Percentiles rank a stretch among this genome's conserved stretches.
These are phyloP conservation scores for Penicillium fuscoglaucum DNA, from an alignment of 2,329 filamentous ascomycete species.

Conservation along the genomic window DNA sequence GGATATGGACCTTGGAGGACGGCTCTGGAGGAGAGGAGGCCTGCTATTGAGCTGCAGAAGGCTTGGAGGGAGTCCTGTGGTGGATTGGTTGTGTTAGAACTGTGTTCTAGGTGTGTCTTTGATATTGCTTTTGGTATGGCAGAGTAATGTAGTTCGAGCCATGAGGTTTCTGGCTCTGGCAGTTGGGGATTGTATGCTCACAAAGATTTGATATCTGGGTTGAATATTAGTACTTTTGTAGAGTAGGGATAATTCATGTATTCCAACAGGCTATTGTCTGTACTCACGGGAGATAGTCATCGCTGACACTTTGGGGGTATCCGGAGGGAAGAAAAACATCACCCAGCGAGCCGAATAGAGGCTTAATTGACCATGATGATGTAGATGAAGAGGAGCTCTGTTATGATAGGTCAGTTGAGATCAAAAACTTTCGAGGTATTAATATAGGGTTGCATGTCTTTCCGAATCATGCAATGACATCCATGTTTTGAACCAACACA, in stretches of 20 bases:
- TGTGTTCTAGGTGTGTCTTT: not conserved
- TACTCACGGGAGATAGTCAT: conserved; percentile 73
- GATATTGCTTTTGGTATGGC: not conserved
- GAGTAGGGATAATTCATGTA: not conserved
- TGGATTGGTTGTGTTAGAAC: not conserved
- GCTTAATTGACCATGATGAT: conserved; percentile 27
- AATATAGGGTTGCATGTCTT: not conserved
- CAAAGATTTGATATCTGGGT: conserved; percentile 67
- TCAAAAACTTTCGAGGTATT: not conserved
- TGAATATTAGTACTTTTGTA: conserved; percentile 12
- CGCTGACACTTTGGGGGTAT: conserved; percentile 82
- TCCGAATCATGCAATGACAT: not conserved
- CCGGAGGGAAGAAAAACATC: conserved; percentile 82
- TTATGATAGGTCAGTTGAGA: conserved; percentile 2
- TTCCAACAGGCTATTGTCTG: not conserved
- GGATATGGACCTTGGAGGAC: conserved; percentile 65
- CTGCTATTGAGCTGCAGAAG: conserved; percentile 45
- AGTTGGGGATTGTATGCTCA: conserved; percentile 37
- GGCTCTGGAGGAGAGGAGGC: conserved; percentile 74
- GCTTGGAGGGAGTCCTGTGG: conserved; percentile 43
- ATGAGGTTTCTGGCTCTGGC: not conserved
- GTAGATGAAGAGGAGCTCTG: conserved; percentile 19
- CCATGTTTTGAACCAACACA: not conserved
- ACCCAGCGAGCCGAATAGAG: conserved; percentile 48
- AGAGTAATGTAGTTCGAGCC: not conserved